Evolutionary conservation across 306 rosid genomes (phyloP).

Genomic region (Prunus kanzakura): DNA sequence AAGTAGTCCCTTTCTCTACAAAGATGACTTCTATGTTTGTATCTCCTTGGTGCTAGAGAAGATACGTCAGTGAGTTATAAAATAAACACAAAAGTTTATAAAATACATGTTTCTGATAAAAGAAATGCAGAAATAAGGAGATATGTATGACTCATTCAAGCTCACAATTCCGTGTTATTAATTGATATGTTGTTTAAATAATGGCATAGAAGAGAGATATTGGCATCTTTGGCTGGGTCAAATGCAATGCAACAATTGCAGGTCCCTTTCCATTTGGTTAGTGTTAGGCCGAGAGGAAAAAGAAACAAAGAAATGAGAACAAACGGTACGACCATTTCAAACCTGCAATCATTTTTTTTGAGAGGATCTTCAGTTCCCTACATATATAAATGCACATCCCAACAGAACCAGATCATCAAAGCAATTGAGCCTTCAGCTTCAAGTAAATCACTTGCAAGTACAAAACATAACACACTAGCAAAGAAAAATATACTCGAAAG

Average conservation of each 20-base stretch:
- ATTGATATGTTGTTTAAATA: conserved; percentile 8
- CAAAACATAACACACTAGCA: not conserved
- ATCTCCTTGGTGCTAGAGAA: conserved; percentile 4
- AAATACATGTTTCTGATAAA: not conserved
- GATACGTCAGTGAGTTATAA: not conserved
- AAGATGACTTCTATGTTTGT: conserved; percentile 15
- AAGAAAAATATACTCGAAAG: not conserved
- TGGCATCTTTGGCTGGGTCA: conserved; percentile 45
- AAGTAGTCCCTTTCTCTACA: conserved; percentile 9
- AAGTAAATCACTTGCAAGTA: not conserved
- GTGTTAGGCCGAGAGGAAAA: conserved; percentile 31
- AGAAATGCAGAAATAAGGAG: not conserved
- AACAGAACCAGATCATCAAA: conserved; percentile 24
- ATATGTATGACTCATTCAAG: conserved; percentile 33
- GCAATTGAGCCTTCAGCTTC: conserved; percentile 20
- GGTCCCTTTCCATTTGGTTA: conserved; percentile 37
- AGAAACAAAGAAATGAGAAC: conserved; percentile 35
- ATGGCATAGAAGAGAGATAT: conserved; percentile 16
- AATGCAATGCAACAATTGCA: conserved; percentile 23
- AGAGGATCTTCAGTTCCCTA: conserved; percentile 14
- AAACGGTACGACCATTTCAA: conserved; percentile 48
- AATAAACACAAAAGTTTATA: not conserved
- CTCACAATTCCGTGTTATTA: not conserved
- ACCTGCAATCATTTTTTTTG: conserved; percentile 16
- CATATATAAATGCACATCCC: conserved; percentile 31